phyloP scores from a whole-genome alignment of 371 early-diverging fungal genomes.

The Homolaphlyctis polyrhiza region DNA sequence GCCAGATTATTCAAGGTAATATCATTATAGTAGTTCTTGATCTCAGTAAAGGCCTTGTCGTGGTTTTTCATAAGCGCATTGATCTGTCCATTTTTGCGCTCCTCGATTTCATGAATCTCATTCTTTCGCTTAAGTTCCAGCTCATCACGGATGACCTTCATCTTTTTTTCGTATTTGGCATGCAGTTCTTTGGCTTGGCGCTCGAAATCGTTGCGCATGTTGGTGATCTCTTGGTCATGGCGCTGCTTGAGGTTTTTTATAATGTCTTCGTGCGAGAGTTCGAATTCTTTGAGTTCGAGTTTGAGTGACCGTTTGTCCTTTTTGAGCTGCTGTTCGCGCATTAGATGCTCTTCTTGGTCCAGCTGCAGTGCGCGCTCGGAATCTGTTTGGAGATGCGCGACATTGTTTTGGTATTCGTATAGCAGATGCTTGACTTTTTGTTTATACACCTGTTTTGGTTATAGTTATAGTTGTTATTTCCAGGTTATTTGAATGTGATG shows the following conservation, averaged over 20 bases:
- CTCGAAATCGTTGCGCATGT: conserved; percentile 47
- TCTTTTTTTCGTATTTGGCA: conserved; percentile 50
- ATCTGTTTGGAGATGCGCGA: conserved; percentile 55
- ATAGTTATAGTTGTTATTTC: too few species aligned
- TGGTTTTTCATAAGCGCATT: conserved; percentile 58
- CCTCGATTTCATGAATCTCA: conserved; percentile 60
- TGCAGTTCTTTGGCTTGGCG: conserved; percentile 48
- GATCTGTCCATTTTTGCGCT: conserved; percentile 58
- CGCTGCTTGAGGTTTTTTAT: conserved; percentile 42
- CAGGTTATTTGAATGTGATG: too few species aligned
- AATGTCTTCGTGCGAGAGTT: conserved; percentile 52
- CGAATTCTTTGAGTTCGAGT: conserved; percentile 51
- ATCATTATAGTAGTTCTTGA: conserved; percentile 63
- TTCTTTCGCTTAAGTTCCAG: conserved; percentile 53
- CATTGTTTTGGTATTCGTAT: conserved; percentile 60
- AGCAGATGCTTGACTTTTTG: conserved; percentile 62
- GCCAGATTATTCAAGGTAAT: conserved; percentile 58
- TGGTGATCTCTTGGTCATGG: conserved; percentile 47
- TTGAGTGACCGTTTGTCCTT: conserved; percentile 49
- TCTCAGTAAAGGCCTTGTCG: conserved; percentile 57
- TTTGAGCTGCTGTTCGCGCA: conserved; percentile 43
- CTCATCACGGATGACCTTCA: conserved; percentile 51
- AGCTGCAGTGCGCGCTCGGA: conserved; percentile 47
- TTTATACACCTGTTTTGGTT: conserved; percentile 55
- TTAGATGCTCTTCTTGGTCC: conserved; percentile 42